These are phyloP conservation scores for Omphalotus guepiniiformis DNA, from an alignment of 768 basidiomycete species.

Conservation along the genomic window DNA sequence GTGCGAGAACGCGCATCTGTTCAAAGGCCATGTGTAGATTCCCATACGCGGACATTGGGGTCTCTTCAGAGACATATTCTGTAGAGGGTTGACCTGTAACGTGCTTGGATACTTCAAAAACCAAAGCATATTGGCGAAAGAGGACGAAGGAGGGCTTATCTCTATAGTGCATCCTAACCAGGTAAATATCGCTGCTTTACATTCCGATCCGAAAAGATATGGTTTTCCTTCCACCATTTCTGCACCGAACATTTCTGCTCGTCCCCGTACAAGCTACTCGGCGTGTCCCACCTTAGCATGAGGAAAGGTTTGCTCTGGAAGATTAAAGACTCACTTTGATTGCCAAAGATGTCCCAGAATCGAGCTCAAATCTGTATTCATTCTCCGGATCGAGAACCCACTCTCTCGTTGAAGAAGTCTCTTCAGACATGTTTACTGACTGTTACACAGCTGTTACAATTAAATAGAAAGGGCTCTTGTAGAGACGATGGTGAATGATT, in stretches of 20 bases:
- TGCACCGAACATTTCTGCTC: constrained; percentile 86
- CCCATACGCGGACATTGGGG: constrained; percentile 78
- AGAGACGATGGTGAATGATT: too few species aligned
- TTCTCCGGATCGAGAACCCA: constrained; percentile 73
- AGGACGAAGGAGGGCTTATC: constrained; percentile 57
- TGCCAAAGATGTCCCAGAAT: constrained; percentile 64
- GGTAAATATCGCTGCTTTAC: constrained; percentile 87
- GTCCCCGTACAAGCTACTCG: constrained; percentile 66
- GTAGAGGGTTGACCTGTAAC: constrained; percentile 84
- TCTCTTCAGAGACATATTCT: constrained; percentile 91
- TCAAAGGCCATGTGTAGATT: constrained; percentile 91
- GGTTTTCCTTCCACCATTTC: constrained; percentile 76
- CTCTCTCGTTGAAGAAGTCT: constrained; percentile 41
- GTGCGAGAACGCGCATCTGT: constrained; percentile 87
- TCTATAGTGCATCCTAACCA: constrained; percentile 88
- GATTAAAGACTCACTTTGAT: constrained; percentile 60
- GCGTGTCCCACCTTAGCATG: background rate
- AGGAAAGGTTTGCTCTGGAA: background rate
- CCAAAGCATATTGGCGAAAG: constrained; percentile 16
- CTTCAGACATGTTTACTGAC: constrained; percentile 28
- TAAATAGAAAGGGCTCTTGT: too few species aligned
- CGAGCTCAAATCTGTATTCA: constrained; percentile 92
- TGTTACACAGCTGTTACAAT: too few species aligned
- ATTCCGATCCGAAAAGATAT: constrained; percentile 80
- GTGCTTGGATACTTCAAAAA: too few species aligned